Base-by-base conservation (phyloP, 441 rosid genomes). In the Aleurites moluccanus region DNA sequence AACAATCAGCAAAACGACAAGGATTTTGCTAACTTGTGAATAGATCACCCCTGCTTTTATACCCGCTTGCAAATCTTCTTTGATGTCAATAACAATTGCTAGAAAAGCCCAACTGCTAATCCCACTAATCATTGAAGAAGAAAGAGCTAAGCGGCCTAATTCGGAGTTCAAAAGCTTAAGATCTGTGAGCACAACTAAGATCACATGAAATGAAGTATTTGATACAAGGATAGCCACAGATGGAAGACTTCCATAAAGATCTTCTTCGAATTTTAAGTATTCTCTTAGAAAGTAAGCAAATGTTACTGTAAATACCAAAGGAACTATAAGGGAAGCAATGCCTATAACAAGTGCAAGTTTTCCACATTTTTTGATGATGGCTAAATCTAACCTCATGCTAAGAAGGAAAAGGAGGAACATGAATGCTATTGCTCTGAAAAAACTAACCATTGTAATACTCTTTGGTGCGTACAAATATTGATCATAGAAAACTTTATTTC, bases 151-250 rank as follows among this genome's bases (percentile, higher is more conserved):
- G 60, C 90, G 85, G 56, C 88, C 88, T 4, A 86, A 79, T 76
- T 88, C 89, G 3, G 90, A 81, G 67, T 86, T 88, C 0, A 88
- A 62, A 79, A 86, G 74, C 66, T 85, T 86, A 4, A 88, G 80
- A 59, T 82, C 89, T 1, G 84, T 74, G 18, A 86, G 80, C 9
- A 84, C 55, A 25, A 77, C 59, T 20, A 82, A 60, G 13, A 78
- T 74, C 23, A 78, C 87, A 57, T 83, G 88, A 40, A 88, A 88
- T 25, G 80, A 82, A 77, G 86, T 75, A 15, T 75, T 62, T 6
- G 87, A 76, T 45, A 80, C 72, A 64, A 83, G 78, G 13, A 69
- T 10, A 13, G 65, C 80, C 21, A 67, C 55, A 6, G 80, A 66
- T 33, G 67, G 80, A 63, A 75, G 77, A 74, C 35, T 1, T 18